phyloP scores from a whole-genome alignment of 495 filamentous ascomycete species.

The Clavariopsis aquatica region DNA sequence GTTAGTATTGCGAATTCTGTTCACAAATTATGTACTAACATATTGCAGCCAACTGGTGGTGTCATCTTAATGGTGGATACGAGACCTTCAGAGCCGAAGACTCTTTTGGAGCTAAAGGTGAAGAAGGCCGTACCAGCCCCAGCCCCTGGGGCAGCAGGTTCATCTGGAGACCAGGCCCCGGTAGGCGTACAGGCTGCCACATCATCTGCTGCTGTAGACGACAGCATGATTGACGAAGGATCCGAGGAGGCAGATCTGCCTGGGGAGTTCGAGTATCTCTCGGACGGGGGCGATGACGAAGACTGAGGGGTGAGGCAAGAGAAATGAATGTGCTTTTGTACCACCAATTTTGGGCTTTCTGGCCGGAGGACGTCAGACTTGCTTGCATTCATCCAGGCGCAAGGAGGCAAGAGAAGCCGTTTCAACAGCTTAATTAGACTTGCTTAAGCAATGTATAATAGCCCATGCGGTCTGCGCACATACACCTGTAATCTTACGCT shows the following conservation, averaged over 20 bases:
- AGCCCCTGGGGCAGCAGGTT: constrained; percentile 45
- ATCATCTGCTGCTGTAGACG: constrained; percentile 58
- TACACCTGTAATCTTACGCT: constrained; percentile 5
- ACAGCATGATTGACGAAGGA: constrained; percentile 81
- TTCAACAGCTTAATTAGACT: constrained; percentile 25
- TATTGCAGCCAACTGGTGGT: constrained; percentile 80
- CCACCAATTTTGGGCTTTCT: constrained; percentile 26
- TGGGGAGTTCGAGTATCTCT: constrained; percentile 81
- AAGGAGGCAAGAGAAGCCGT: constrained; percentile 22
- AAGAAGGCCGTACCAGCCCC: constrained; percentile 65
- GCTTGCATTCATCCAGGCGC: constrained; percentile 37
- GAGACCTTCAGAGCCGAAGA: constrained; percentile 72
- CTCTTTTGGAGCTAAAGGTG: constrained; percentile 80
- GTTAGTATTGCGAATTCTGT: constrained; percentile 51
- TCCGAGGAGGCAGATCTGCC: constrained; percentile 80
- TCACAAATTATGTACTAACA: constrained; percentile 48
- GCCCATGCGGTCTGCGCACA: constrained; percentile 17
- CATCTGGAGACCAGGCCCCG: constrained; percentile 48
- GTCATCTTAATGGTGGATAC: constrained; percentile 89
- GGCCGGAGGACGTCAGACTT: constrained; percentile 18
- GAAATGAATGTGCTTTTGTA: constrained; percentile 29
- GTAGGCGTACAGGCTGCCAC: constrained; percentile 23
- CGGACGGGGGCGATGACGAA: constrained; percentile 33
- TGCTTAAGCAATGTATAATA: constrained; percentile 39
- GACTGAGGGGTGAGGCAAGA: constrained; percentile 16